Conservation (phyloP, 2,329 filamentous ascomycete genomes). For the Botrytis deweyae region DNA sequence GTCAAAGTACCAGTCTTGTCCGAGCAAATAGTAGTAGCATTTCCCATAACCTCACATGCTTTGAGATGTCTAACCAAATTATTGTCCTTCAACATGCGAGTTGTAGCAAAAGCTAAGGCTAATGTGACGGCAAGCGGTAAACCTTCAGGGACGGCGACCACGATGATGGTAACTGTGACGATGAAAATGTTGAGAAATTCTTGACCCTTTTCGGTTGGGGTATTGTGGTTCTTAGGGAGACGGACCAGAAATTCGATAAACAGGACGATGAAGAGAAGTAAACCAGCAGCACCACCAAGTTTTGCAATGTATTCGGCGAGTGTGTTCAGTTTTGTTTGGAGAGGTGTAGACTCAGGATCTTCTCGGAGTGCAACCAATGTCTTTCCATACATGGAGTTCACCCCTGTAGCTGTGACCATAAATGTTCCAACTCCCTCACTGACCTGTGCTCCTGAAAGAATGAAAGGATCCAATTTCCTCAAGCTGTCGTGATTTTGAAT, state of each 20-base stretch:
- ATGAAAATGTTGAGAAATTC: constrained; percentile 63
- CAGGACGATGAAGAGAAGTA: constrained; percentile 74
- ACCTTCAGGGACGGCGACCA: constrained; percentile 68
- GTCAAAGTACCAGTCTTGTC: constrained; percentile 77
- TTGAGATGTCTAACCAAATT: constrained; percentile 67
- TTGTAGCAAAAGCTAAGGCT: constrained; percentile 66
- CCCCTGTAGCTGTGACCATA: constrained; percentile 71
- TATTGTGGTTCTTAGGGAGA: constrained; percentile 50
- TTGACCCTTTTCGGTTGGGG: constrained; percentile 58
- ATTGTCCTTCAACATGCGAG: constrained; percentile 67
- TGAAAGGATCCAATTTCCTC: constrained; percentile 73
- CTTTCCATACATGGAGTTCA: constrained; percentile 73
- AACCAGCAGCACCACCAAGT: constrained; percentile 67
- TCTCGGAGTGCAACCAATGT: constrained; percentile 77
- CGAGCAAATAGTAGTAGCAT: constrained; percentile 73
- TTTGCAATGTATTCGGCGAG: constrained; percentile 81
- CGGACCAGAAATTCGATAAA: constrained; percentile 74
- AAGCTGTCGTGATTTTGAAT: constrained; percentile 60
- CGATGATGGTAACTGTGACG: constrained; percentile 63
- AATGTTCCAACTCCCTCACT: constrained; percentile 74
- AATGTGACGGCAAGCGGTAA: constrained; percentile 67
- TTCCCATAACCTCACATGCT: constrained; percentile 71
- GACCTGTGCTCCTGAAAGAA: constrained; percentile 76
- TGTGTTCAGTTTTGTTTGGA: constrained; percentile 75
- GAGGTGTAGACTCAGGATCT: constrained; percentile 72